phyloP scores from a whole-genome alignment of 768 basidiomycete genomes.

The Trametes cubensis region DNA sequence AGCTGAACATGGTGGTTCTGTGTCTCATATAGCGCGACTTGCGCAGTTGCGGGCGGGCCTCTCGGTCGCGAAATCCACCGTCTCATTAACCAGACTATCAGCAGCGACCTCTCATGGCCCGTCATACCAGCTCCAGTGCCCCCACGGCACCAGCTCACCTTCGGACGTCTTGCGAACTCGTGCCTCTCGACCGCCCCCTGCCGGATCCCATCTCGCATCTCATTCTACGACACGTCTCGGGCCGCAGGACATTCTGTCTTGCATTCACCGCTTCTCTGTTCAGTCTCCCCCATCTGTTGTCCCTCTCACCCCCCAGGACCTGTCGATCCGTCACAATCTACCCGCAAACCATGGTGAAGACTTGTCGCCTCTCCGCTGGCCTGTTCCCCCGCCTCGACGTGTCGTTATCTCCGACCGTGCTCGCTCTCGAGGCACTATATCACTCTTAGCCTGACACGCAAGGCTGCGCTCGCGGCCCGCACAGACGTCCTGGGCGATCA shows the following conservation, averaged over 20 bases:
- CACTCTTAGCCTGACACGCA: slow-evolving; percentile 8
- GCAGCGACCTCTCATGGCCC: not conserved
- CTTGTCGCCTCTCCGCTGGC: not conserved
- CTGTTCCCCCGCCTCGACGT: not conserved
- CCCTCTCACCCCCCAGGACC: too few species aligned
- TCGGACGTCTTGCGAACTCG: not conserved
- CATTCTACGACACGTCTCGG: slow-evolving; percentile 16
- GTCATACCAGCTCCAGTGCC: not conserved
- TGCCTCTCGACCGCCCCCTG: slow-evolving; percentile 7
- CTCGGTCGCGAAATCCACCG: not conserved
- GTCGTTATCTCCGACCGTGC: slow-evolving; percentile 1
- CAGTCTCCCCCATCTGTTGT: not conserved
- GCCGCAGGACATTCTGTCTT: slow-evolving; percentile 8
- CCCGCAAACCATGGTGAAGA: slow-evolving; percentile 5
- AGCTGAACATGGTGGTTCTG: not conserved
- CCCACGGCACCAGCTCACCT: slow-evolving; percentile 9
- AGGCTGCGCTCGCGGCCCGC: slow-evolving; percentile 4
- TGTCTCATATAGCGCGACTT: slow-evolving; percentile 4
- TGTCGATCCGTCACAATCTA: slow-evolving; percentile 20
- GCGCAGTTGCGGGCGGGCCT: not conserved
- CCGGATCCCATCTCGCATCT: slow-evolving; percentile 18
- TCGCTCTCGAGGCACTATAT: slow-evolving; percentile 16
- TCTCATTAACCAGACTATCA: not conserved
- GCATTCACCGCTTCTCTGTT: slow-evolving; percentile 10
- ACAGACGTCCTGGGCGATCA: not conserved